Conservation (phyloP, 106 monocot species). For the Posidonia australis region DNA sequence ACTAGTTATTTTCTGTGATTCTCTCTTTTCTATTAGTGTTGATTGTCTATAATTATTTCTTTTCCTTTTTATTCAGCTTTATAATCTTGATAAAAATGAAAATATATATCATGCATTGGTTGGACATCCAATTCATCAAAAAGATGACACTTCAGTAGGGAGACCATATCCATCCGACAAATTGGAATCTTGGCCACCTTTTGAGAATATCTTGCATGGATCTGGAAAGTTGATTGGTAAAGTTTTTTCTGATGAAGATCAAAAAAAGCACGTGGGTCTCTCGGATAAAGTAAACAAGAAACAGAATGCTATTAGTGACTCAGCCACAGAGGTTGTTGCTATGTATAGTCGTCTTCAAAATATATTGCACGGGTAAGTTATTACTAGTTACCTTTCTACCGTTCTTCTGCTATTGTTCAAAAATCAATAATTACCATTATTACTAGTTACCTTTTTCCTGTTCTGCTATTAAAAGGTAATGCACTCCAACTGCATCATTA, state of each 20-base stretch:
- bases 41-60: not conserved
- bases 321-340: not conserved
- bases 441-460: too few species aligned
- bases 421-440: too few species aligned
- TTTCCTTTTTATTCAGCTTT: not conserved
- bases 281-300: not conserved
- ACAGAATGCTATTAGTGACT: too few species aligned
- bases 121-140: not conserved
- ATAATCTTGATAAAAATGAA: not conserved
- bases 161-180: not conserved
- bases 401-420: too few species aligned
- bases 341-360: slow-evolving; percentile 4
- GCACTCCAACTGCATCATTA: too few species aligned
- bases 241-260: not conserved
- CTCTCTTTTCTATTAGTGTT: not conserved
- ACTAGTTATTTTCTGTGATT: too few species aligned
- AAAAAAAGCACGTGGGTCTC: not conserved
- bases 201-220: not conserved
- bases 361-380: slow-evolving; percentile 8
- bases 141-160: not conserved
- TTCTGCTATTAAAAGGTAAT: too few species aligned
- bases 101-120: slow-evolving; percentile 4
- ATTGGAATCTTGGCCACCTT: not conserved
- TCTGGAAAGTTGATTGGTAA: not conserved
- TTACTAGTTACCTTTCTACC: not conserved